Percentiles rank a stretch among this genome's conserved stretches.
These are phyloP conservation scores for Parasitella parasitica DNA, from an alignment of 371 early-diverging fungal species.

Conservation along the genomic window DNA sequence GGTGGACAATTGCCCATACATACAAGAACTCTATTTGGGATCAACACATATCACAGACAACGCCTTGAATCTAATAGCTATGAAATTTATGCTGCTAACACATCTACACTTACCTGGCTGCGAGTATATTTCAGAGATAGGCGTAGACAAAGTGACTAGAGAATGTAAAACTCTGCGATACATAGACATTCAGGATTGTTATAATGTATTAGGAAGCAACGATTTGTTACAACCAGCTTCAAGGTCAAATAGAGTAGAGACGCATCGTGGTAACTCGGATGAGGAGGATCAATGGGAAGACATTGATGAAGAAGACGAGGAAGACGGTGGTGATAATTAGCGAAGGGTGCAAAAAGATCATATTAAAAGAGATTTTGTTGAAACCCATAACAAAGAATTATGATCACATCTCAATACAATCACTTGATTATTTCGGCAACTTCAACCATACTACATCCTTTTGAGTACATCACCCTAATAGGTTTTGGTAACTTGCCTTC, in stretches of 20 bases:
- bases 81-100: not conserved
- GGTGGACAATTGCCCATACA: not conserved
- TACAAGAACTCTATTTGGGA: constrained; percentile 17
- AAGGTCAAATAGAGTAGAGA: not conserved
- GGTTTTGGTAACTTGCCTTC: no score
- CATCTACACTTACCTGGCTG: constrained; percentile 10
- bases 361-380: no score
- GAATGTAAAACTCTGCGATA: constrained; percentile 9
- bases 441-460: no score
- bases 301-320: not conserved
- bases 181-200: constrained; percentile 17
- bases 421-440: no score
- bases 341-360: not conserved
- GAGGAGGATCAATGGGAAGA: constrained; percentile 11
- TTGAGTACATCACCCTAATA: no score
- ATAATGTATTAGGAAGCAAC: constrained; percentile 10
- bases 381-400: no score
- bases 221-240: not conserved
- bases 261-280: not conserved
- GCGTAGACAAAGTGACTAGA: constrained; percentile 1
- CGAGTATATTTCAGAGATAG: constrained; percentile 14
- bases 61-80: constrained; percentile 2
- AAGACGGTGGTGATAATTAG: not conserved
- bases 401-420: no score
- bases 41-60: constrained; percentile 17